Conservation (phyloP, 192 early-diverging fungal genomes). For the Neocallimastix lanati region DNA sequence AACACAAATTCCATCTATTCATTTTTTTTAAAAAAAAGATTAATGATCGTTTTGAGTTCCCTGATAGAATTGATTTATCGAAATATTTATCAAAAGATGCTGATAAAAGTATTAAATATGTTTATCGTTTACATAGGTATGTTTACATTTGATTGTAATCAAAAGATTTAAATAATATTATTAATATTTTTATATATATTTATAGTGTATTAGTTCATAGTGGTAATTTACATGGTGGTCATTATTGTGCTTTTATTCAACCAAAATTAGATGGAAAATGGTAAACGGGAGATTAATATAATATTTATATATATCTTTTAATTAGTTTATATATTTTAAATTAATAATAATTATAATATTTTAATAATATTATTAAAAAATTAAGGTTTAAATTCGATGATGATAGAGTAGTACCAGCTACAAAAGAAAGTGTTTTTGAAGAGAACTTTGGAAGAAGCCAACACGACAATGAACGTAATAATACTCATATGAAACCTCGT, state of each 20-base stretch:
- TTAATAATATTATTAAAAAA: background rate
- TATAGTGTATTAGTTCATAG: conserved; percentile 81
- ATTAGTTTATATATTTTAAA: background rate
- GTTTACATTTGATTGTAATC: too few species aligned
- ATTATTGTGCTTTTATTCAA: conserved; percentile 84
- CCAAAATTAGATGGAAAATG: conserved; percentile 56
- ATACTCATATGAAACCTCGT: conserved; percentile 13
- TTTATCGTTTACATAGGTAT: conserved; percentile 81
- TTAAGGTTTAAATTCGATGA: conserved; percentile 79
- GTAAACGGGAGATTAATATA: conserved; percentile 34
- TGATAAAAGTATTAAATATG: conserved; percentile 25
- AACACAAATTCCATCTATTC: too few species aligned
- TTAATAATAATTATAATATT: background rate
- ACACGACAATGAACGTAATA: conserved; percentile 19
- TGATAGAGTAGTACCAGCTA: conserved; percentile 68
- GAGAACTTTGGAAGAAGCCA: conserved; percentile 78
- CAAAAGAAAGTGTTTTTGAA: conserved; percentile 66
- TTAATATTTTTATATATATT: background rate
- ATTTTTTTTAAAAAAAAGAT: too few species aligned
- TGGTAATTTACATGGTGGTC: conserved; percentile 78
- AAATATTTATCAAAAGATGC: background rate
- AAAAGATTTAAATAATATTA: too few species aligned
- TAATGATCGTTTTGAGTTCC: background rate
- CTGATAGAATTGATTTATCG: background rate
- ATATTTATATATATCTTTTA: too few species aligned